These are phyloP conservation scores for Claviceps pusilla DNA, from an alignment of 2,329 filamentous ascomycete species.

Conservation along the genomic window DNA sequence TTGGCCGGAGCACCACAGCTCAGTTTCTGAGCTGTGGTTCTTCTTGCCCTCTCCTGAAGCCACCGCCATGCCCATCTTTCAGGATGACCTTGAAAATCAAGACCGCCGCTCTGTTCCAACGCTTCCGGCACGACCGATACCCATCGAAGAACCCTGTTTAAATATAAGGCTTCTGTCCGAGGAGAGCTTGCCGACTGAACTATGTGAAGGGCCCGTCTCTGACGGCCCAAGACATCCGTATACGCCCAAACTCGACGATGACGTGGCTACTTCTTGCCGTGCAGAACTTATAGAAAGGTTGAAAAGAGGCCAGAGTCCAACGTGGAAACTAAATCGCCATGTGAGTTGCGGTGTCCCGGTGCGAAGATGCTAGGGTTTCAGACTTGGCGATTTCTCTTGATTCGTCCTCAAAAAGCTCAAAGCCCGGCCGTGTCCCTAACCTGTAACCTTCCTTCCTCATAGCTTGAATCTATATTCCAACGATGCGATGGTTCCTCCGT, in stretches of 20 bases:
- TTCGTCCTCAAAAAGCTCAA: not conserved
- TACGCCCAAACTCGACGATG: constrained; percentile 12
- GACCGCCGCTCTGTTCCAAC: constrained; percentile 12
- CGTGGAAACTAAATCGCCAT: constrained; percentile 54
- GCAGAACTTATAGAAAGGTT: constrained; percentile 70
- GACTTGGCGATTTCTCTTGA: too few species aligned
- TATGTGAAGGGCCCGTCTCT: constrained; percentile 42
- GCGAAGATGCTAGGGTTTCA: not conserved
- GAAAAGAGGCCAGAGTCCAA: constrained; percentile 63
- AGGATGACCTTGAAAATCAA: constrained; percentile 30
- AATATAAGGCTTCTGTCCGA: constrained; percentile 30
- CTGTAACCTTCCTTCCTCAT: not conserved
- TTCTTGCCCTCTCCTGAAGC: constrained; percentile 9
- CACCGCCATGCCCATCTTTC: constrained; percentile 45
- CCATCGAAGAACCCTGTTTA: constrained; percentile 8
- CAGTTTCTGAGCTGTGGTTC: constrained; percentile 18
- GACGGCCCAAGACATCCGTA: constrained; percentile 23
- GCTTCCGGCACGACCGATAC: constrained; percentile 10
- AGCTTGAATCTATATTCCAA: constrained; percentile 26
- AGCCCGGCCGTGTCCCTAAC: not conserved
- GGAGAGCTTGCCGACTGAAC: constrained; percentile 44
- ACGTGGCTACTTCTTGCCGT: constrained; percentile 39
- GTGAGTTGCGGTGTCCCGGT: constrained; percentile 24
- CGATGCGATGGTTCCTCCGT: constrained; percentile 9
- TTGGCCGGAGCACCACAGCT: constrained; percentile 11